Conservation (phyloP, 1,139 yeast species). For the Lodderomyces metapsilosis region DNA sequence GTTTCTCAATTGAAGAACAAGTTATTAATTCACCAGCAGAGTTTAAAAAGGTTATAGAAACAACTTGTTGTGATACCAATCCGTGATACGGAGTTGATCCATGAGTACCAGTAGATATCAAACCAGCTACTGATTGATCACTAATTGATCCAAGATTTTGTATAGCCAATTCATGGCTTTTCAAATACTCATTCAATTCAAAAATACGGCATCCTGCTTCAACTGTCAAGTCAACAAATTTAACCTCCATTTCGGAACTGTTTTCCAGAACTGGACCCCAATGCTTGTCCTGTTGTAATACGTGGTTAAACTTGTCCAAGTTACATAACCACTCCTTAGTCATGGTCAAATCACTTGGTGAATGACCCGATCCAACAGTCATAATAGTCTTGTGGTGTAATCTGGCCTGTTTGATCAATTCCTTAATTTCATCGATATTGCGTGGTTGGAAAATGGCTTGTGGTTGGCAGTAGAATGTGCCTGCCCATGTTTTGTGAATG, state of each 20-base stretch:
- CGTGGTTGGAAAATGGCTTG: conserved; percentile 76
- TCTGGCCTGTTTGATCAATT: conserved; percentile 66
- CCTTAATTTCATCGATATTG: conserved; percentile 58
- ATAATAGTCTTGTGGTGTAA: conserved; percentile 62
- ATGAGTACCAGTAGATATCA: conserved; percentile 94
- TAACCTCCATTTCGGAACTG: conserved; percentile 37
- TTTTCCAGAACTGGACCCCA: conserved; percentile 30
- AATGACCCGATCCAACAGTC: conserved; percentile 92
- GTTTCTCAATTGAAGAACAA: conserved; percentile 68
- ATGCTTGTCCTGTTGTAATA: conserved; percentile 43
- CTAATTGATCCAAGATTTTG: conserved; percentile 94
- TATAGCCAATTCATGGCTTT: conserved; percentile 65
- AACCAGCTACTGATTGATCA: conserved; percentile 92
- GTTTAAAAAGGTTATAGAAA: conserved; percentile 67
- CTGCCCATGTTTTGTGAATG: conserved; percentile 84
- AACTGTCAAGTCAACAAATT: conserved; percentile 84
- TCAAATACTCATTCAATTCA: conserved; percentile 70
- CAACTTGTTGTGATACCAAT: conserved; percentile 83
- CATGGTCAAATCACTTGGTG: conserved; percentile 91
- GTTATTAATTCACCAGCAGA: conserved; percentile 69
- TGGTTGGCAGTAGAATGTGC: conserved; percentile 77
- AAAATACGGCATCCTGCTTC: conserved; percentile 89
- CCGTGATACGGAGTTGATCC: conserved; percentile 95
- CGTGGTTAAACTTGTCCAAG: conserved; percentile 67
- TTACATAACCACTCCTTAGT: conserved; percentile 87